These are phyloP conservation scores for Sphagnum magellanicum DNA, from an alignment of 228 moss, liverwort and hornwort species.

Conservation along the genomic window DNA sequence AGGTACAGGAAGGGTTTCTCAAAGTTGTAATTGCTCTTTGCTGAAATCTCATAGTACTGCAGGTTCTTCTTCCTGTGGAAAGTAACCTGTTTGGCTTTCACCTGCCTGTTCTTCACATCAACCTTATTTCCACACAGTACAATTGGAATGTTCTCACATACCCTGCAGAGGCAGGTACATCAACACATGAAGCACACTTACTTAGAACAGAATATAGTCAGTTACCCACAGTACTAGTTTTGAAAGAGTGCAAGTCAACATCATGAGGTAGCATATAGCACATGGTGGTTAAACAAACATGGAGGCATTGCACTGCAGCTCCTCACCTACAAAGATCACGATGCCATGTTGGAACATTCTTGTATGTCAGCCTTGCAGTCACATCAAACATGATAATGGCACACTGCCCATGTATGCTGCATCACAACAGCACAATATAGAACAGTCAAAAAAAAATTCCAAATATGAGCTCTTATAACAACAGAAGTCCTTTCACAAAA, in stretches of 20 bases:
- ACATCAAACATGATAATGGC: constrained; percentile 24
- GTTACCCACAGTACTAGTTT: too few relatives aligned
- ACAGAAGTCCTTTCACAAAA: neutral
- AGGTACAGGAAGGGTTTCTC: constrained; percentile 21
- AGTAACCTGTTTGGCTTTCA: constrained; percentile 23
- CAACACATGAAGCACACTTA: neutral
- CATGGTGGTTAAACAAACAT: neutral
- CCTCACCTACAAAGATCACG: constrained; percentile 20
- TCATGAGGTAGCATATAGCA: neutral
- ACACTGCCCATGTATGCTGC: constrained; percentile 24
- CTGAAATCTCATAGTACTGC: constrained; percentile 21
- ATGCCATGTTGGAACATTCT: constrained; percentile 24
- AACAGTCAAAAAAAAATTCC: neutral
- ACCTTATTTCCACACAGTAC: constrained; percentile 23
- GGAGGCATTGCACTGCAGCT: neutral
- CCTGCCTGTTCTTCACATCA: constrained; percentile 23
- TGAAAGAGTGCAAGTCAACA: neutral
- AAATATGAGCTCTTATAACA: neutral
- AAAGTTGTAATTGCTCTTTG: constrained; percentile 23
- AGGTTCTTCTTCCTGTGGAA: constrained; percentile 23
- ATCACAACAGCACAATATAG: neutral
- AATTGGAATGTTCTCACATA: constrained; percentile 15
- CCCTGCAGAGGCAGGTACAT: constrained; percentile 1
- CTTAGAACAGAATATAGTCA: neutral
- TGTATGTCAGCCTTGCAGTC: constrained; percentile 16